A percentile compares a stretch with the other conserved stretches of the same genome.
These are phyloP conservation scores for Serpula lacrymans DNA, from an alignment of 768 basidiomycete species.

Conservation along the genomic window DNA sequence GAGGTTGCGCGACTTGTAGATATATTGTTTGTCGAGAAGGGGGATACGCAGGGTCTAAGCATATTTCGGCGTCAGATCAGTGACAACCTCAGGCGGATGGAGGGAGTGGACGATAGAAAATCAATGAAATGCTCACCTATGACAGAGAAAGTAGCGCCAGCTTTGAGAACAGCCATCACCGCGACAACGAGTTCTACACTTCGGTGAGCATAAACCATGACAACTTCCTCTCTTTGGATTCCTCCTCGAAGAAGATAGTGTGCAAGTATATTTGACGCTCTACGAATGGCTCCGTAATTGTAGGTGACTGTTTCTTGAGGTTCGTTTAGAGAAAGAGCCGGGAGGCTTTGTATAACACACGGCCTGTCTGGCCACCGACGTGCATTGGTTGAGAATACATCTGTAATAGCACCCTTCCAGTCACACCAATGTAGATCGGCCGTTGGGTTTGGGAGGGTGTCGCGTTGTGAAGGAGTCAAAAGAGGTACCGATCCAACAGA, in stretches of 20 bases:
- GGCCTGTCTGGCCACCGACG: constrained; percentile 71
- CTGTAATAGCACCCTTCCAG: constrained; percentile 95
- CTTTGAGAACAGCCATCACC: constrained; percentile 94
- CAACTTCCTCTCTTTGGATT: constrained; percentile 89
- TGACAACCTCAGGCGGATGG: not conserved
- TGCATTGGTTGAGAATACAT: constrained; percentile 91
- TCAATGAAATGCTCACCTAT: constrained; percentile 69
- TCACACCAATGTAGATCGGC: constrained; percentile 95
- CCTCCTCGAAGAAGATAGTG: constrained; percentile 87
- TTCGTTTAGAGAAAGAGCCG: constrained; percentile 31
- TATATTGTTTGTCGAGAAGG: constrained; percentile 90
- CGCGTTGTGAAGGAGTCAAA: constrained; percentile 66
- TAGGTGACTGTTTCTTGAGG: constrained; percentile 57
- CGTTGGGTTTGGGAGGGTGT: constrained; percentile 75
- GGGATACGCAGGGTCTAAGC: constrained; percentile 92
- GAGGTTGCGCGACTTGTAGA: constrained; percentile 87
- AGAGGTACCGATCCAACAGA: constrained; percentile 79
- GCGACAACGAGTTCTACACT: constrained; percentile 96
- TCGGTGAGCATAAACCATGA: constrained; percentile 96
- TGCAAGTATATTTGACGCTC: constrained; percentile 84
- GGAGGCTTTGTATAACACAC: constrained; percentile 82
- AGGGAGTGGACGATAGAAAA: constrained; percentile 1
- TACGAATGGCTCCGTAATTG: constrained; percentile 78
- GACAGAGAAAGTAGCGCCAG: constrained; percentile 95
- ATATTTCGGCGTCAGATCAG: not conserved